These are phyloP conservation scores for Termitomyces eurrhizus DNA, from an alignment of 768 basidiomycete genomes.

Conservation along the genomic window DNA sequence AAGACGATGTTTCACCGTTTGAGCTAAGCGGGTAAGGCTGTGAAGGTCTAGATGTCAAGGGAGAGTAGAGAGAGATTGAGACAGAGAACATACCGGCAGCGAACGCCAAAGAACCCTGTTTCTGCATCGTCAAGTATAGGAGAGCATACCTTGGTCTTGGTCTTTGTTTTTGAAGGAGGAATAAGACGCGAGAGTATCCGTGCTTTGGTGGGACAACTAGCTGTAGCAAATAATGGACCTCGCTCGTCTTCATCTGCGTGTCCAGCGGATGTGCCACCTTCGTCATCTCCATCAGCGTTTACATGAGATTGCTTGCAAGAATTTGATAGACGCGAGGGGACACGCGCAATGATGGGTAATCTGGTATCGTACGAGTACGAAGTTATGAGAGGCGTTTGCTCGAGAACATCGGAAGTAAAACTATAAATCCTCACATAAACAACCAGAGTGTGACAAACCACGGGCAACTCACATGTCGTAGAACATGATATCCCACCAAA, in stretches of 20 bases:
- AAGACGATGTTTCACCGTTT: slow-evolving; percentile 52
- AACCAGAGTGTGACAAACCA: slow-evolving; percentile 24
- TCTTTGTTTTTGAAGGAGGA: slow-evolving; percentile 3
- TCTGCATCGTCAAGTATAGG: slow-evolving; percentile 1
- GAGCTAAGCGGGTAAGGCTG: slow-evolving; percentile 63
- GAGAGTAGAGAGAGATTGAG: neutral
- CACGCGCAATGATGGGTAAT: slow-evolving; percentile 47
- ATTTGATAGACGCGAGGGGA: neutral
- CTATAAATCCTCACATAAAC: slow-evolving; percentile 31
- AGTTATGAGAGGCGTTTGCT: slow-evolving; percentile 57
- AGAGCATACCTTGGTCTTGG: slow-evolving; percentile 1
- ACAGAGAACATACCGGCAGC: slow-evolving; percentile 52
- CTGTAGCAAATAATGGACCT: neutral
- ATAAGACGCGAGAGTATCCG: neutral
- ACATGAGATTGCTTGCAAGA: neutral
- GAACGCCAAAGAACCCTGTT: slow-evolving; percentile 43
- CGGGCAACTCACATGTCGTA: slow-evolving; percentile 56
- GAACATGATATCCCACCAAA: slow-evolving; percentile 81
- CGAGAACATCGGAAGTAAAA: slow-evolving; percentile 66
- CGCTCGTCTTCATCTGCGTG: slow-evolving; percentile 1
- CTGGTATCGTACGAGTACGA: slow-evolving; percentile 52
- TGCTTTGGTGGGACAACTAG: neutral
- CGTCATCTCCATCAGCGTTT: neutral
- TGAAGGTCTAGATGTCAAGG: slow-evolving; percentile 1
- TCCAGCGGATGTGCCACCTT: neutral